These are phyloP conservation scores for Rhodomyrtus tomentosa DNA, from an alignment of 345 rosid species.

Conservation along the genomic window DNA sequence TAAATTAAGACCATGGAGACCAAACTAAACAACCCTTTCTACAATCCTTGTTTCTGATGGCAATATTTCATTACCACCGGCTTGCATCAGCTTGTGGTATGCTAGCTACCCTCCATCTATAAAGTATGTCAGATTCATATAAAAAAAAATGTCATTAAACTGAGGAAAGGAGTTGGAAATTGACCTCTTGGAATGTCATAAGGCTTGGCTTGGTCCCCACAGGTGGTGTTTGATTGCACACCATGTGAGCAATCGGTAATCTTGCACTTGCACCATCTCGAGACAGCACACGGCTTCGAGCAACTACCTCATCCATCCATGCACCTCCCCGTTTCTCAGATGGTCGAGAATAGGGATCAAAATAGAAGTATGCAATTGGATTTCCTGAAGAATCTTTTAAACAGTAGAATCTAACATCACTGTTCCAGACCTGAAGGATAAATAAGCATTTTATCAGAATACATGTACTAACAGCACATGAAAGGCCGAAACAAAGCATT, in stretches of 20 bases:
- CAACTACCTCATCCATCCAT: slow-evolving; percentile 87
- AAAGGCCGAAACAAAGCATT: not conserved
- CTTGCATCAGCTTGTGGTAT: not conserved
- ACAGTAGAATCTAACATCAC: slow-evolving; percentile 65
- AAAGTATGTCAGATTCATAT: not conserved
- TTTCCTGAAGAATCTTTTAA: slow-evolving; percentile 74
- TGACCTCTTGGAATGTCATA: slow-evolving; percentile 92
- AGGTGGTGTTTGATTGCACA: slow-evolving; percentile 94
- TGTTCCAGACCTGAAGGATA: slow-evolving; percentile 73
- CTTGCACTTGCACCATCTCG: slow-evolving; percentile 32
- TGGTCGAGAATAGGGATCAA: slow-evolving; percentile 96
- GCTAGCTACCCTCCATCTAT: not conserved
- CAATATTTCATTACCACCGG: not conserved
- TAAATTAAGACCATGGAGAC: not conserved
- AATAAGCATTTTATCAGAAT: not conserved
- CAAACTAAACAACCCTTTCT: not conserved
- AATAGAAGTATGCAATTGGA: slow-evolving; percentile 82
- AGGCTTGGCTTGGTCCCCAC: slow-evolving; percentile 90
- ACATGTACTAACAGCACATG: not conserved
- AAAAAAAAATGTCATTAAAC: not conserved
- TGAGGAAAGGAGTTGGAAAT: not conserved
- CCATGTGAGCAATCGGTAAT: slow-evolving; percentile 88
- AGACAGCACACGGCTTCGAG: slow-evolving; percentile 65
- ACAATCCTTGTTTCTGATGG: not conserved
- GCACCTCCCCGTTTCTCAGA: slow-evolving; percentile 86